Evolutionary conservation across 345 rosid species (phyloP).

Genomic region (Garcia nutans): DNA sequence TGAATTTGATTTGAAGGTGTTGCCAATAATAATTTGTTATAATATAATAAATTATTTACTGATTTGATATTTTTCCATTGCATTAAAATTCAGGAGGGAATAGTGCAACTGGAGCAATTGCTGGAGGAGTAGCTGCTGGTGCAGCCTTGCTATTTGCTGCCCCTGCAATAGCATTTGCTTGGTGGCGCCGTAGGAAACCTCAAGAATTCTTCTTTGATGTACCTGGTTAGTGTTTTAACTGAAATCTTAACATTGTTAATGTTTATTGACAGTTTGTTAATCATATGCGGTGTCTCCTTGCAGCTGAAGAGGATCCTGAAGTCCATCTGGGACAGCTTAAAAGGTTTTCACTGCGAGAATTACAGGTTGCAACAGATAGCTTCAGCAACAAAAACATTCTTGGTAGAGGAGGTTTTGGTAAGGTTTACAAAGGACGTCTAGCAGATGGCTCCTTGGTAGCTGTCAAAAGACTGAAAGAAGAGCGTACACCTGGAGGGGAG

Average conservation of each 20-base stretch:
- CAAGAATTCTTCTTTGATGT: constrained; percentile 91
- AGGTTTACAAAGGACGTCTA: constrained; percentile 90
- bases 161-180: constrained; percentile 96
- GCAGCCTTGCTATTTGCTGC: constrained; percentile 97
- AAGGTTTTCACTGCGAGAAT: constrained; percentile 87
- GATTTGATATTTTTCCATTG: neutral
- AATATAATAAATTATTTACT: neutral
- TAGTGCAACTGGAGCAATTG: constrained; percentile 88
- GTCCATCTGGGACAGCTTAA: constrained; percentile 97
- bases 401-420: constrained; percentile 98
- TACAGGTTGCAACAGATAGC: constrained; percentile 91
- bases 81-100: constrained; percentile 57
- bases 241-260: neutral
- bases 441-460: constrained; percentile 94
- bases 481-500: constrained; percentile 97
- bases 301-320: constrained; percentile 99
- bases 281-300: constrained; percentile 16
- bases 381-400: constrained; percentile 90
- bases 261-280: neutral
- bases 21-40: neutral
- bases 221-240: constrained; percentile 59
- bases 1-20: neutral
- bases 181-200: constrained; percentile 97
- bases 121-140: constrained; percentile 99
- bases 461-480: constrained; percentile 94